Conservation (phyloP, 2,329 filamentous ascomycete species). For the Parasarocladium wereldwijsianum region DNA sequence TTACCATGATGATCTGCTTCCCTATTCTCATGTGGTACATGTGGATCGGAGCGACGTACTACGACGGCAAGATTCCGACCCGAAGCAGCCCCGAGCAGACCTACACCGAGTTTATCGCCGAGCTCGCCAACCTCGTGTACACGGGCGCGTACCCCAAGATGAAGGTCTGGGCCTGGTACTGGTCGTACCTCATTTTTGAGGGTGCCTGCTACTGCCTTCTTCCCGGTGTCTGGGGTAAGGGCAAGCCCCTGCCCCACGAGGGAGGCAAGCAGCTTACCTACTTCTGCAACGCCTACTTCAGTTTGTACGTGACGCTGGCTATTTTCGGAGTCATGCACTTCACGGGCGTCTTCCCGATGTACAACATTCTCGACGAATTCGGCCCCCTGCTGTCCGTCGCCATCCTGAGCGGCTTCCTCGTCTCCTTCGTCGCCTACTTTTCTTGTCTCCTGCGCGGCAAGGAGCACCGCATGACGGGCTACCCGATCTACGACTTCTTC, state of each 20-base stretch:
- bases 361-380: constrained; percentile 90
- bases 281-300: constrained; percentile 83
- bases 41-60: constrained; percentile 94
- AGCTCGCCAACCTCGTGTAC: constrained; percentile 61
- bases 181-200: constrained; percentile 81
- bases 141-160: constrained; percentile 70
- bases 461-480: constrained; percentile 84
- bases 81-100: constrained; percentile 49
- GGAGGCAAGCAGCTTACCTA: constrained; percentile 79
- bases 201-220: constrained; percentile 69
- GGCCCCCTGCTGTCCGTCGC: constrained; percentile 85
- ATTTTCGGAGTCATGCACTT: constrained; percentile 61
- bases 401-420: constrained; percentile 77
- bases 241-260: constrained; percentile 73
- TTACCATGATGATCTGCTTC: constrained; percentile 80
- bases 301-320: constrained; percentile 74
- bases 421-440: constrained; percentile 72
- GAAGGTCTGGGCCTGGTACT: constrained; percentile 87
- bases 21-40: constrained; percentile 98
- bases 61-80: constrained; percentile 66
- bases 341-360: constrained; percentile 73
- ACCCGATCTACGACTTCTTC: constrained; percentile 80
- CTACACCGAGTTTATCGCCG: constrained; percentile 53
- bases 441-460: constrained; percentile 69
- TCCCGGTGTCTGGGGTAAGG: constrained; percentile 76